These are phyloP conservation scores for Suhomyces bolitotheri DNA, from an alignment of 1,139 yeast species.

Conservation along the genomic window DNA sequence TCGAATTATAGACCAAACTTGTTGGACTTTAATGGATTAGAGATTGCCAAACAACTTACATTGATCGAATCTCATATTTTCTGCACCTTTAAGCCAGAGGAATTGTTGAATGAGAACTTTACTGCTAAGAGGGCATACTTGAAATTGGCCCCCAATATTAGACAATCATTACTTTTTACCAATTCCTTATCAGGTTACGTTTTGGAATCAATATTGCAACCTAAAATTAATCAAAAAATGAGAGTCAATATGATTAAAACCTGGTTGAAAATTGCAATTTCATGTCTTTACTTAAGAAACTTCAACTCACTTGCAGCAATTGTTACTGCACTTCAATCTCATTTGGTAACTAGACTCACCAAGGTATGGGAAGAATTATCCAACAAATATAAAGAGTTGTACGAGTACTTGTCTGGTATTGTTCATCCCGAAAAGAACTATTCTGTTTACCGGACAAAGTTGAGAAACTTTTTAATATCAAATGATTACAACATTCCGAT, in stretches of 20 bases:
- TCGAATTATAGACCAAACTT: slow-evolving; percentile 53
- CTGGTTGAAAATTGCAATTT: slow-evolving; percentile 84
- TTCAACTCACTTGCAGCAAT: slow-evolving; percentile 89
- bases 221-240: slow-evolving; percentile 48
- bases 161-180: slow-evolving; percentile 68
- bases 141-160: slow-evolving; percentile 71
- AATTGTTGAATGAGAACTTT: slow-evolving; percentile 72
- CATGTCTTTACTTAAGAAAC: slow-evolving; percentile 78
- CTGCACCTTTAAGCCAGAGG: slow-evolving; percentile 66
- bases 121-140: slow-evolving; percentile 62
- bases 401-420: slow-evolving; percentile 66
- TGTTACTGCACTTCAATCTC: slow-evolving; percentile 80
- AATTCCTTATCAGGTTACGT: slow-evolving; percentile 82
- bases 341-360: slow-evolving; percentile 67
- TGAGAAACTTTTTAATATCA: slow-evolving; percentile 55
- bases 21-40: slow-evolving; percentile 73
- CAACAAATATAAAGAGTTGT: slow-evolving; percentile 63
- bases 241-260: slow-evolving; percentile 64
- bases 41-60: slow-evolving; percentile 83
- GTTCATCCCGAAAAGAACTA: slow-evolving; percentile 86
- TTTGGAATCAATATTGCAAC: slow-evolving; percentile 69
- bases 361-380: slow-evolving; percentile 67
- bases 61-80: slow-evolving; percentile 75
- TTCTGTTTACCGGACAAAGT: slow-evolving; percentile 66
- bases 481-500: slow-evolving; percentile 64